These are phyloP conservation scores for Gastrolobium villosum DNA, from an alignment of 306 rosid genomes.

Conservation along the genomic window DNA sequence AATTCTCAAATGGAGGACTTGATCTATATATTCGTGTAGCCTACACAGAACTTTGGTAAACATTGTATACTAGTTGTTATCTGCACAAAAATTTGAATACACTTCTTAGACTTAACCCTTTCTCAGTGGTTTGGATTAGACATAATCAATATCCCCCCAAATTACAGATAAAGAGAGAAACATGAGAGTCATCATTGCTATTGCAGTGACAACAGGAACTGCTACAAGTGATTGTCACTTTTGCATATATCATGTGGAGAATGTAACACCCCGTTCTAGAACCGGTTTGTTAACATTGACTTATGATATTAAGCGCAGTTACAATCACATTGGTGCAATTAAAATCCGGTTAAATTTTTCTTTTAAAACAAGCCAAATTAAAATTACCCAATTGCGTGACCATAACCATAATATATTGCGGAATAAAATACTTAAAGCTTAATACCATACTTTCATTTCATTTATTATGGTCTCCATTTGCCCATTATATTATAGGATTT, in stretches of 20 bases:
- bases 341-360: too few relatives aligned
- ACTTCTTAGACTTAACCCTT: background rate
- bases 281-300: too few relatives aligned
- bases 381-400: too few relatives aligned
- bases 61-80: background rate
- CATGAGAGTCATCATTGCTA: background rate
- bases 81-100: background rate
- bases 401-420: too few relatives aligned
- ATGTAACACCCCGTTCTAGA: background rate
- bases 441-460: too few relatives aligned
- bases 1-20: slow-evolving; percentile 11
- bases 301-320: too few relatives aligned
- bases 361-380: too few relatives aligned
- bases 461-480: too few relatives aligned
- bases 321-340: too few relatives aligned
- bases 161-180: slow-evolving; percentile 5
- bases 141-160: background rate
- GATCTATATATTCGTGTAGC: slow-evolving; percentile 46
- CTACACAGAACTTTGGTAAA: slow-evolving; percentile 40
- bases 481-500: too few relatives aligned
- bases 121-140: background rate
- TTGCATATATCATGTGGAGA: slow-evolving; percentile 44
- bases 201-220: slow-evolving; percentile 28
- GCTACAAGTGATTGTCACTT: background rate
- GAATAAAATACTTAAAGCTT: too few relatives aligned